These are phyloP conservation scores for Coemansia umbellata DNA, from an alignment of 192 early-diverging fungal species.

Conservation along the genomic window DNA sequence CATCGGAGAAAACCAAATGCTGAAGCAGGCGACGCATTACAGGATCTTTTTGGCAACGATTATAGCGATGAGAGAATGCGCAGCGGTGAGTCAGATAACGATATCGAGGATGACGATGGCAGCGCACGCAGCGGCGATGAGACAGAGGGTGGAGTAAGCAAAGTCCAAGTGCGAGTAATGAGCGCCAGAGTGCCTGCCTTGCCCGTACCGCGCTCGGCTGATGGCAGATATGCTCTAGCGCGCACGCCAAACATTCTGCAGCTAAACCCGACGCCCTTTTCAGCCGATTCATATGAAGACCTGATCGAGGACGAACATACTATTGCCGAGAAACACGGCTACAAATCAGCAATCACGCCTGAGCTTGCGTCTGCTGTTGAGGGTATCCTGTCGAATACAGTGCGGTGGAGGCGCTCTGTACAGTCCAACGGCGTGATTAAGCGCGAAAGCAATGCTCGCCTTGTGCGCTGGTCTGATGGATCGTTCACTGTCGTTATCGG, in stretches of 20 bases:
- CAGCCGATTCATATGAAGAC: constrained; percentile 32
- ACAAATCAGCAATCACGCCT: constrained; percentile 24
- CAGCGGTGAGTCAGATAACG: not conserved
- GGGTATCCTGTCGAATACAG: constrained; percentile 37
- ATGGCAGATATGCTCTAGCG: constrained; percentile 19
- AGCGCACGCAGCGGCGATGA: constrained; percentile 6
- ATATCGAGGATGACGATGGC: not conserved
- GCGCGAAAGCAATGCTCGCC: constrained; percentile 44
- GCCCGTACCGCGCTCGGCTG: constrained; percentile 18
- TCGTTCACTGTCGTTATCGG: constrained; percentile 40
- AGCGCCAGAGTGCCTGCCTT: constrained; percentile 33
- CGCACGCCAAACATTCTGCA: constrained; percentile 47
- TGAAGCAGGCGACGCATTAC: not conserved
- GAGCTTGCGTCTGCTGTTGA: constrained; percentile 42
- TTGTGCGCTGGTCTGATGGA: constrained; percentile 52
- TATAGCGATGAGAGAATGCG: not conserved
- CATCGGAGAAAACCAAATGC: not conserved
- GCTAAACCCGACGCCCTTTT: constrained; percentile 39
- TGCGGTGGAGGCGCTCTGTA: constrained; percentile 33
- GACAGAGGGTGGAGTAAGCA: constrained; percentile 1
- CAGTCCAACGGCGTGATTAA: not conserved
- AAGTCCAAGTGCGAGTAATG: constrained; percentile 23
- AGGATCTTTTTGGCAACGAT: constrained; percentile 34
- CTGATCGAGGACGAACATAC: constrained; percentile 37
- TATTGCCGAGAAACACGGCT: constrained; percentile 24